Conservation (phyloP, 495 filamentous ascomycete species). For the Neurospora terricola region DNA sequence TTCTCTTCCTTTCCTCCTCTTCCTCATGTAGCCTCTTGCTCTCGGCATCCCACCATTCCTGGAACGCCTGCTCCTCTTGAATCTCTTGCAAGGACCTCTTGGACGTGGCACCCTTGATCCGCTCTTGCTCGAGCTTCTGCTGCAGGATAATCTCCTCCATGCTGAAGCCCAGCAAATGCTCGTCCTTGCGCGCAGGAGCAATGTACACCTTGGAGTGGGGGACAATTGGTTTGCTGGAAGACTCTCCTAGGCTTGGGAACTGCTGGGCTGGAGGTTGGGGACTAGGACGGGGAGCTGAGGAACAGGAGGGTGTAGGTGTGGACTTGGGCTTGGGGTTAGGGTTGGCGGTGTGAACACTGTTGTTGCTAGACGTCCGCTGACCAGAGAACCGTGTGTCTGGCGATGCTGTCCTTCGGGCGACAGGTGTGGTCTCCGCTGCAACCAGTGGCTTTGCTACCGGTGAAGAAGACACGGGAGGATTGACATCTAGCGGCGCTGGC, state of each 20-base stretch:
- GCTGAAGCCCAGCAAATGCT: slow-evolving; percentile 54
- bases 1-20: slow-evolving; percentile 41
- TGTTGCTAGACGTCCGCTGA: slow-evolving; percentile 25
- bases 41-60: slow-evolving; percentile 97
- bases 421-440: slow-evolving; percentile 19
- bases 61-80: slow-evolving; percentile 91
- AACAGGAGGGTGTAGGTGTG: slow-evolving; percentile 3
- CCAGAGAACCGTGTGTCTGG: slow-evolving; percentile 47
- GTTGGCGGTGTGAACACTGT: background rate
- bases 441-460: slow-evolving; percentile 32
- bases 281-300: slow-evolving; percentile 3
- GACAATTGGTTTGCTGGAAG: slow-evolving; percentile 16
- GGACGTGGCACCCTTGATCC: slow-evolving; percentile 69
- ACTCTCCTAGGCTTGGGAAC: background rate
- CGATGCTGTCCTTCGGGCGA: slow-evolving; percentile 38
- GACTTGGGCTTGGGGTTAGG: slow-evolving; percentile 1
- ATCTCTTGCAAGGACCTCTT: slow-evolving; percentile 88
- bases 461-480: slow-evolving; percentile 37
- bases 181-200: slow-evolving; percentile 32
- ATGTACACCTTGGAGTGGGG: slow-evolving; percentile 45
- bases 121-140: slow-evolving; percentile 76
- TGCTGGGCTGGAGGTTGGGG: slow-evolving; percentile 1
- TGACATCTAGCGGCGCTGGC: slow-evolving; percentile 6
- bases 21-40: slow-evolving; percentile 58
- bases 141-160: slow-evolving; percentile 84